Conservation (phyloP, 306 rosid species). For the Cotoneaster glaucophyllus region DNA sequence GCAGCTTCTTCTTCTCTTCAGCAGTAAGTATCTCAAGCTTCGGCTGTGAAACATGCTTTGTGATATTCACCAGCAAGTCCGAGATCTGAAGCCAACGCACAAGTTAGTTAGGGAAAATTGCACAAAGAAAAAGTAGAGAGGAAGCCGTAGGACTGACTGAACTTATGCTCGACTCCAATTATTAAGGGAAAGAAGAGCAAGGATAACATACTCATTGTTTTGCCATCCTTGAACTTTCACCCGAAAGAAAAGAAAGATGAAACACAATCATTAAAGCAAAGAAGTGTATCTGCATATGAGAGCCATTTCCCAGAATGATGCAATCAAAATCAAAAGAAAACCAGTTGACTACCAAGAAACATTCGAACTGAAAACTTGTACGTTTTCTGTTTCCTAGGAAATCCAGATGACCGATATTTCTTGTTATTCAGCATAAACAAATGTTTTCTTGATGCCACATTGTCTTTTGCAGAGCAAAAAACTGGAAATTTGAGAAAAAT, state of each 20-base stretch:
- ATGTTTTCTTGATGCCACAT: no score
- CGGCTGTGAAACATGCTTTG: no score
- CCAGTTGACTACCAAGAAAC: neutral
- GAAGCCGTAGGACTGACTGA: neutral
- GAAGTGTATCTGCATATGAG: neutral
- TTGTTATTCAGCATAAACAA: neutral
- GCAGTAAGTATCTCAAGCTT: no score
- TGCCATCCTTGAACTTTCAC: neutral
- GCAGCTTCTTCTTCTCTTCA: no score
- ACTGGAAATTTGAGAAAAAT: no score
- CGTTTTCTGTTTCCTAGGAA: neutral
- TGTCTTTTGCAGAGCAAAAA: no score
- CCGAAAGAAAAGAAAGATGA: neutral
- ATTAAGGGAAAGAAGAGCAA: neutral
- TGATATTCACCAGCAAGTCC: no score
- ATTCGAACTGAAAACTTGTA: neutral
- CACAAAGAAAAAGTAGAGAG: neutral
- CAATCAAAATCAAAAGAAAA: neutral
- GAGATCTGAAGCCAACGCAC: conserved; percentile 19
- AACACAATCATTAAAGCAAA: neutral
- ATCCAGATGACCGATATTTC: no score
- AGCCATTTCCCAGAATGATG: neutral
- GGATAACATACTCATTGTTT: no score
- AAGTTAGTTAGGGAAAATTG: neutral
- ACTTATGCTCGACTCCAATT: neutral